These are phyloP conservation scores for Kalanchoe fedtschenkoi DNA, from an alignment of 164 flowering plant species.

Conservation along the genomic window DNA sequence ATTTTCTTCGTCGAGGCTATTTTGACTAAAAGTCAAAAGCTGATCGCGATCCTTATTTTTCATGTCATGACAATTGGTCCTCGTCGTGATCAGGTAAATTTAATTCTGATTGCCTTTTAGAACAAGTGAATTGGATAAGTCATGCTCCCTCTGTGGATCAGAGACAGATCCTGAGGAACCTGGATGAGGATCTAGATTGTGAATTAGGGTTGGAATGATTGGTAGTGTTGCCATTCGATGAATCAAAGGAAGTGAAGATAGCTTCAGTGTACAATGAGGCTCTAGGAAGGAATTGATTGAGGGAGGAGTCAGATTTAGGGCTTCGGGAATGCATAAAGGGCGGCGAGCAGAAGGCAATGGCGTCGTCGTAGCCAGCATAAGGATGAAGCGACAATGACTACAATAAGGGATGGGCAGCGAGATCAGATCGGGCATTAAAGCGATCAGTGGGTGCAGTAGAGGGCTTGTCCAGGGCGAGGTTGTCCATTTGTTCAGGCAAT, in stretches of 20 bases:
- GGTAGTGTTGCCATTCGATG: slow-evolving; percentile 10
- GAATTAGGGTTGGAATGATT: background rate
- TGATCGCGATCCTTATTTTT: no score
- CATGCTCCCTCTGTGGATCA: slow-evolving; percentile 8
- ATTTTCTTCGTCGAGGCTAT: no score
- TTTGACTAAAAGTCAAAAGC: no score
- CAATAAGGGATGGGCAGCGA: background rate
- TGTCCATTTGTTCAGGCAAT: background rate
- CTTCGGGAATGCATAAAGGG: slow-evolving; percentile 8
- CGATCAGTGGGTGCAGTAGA: background rate
- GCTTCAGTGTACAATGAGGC: slow-evolving; percentile 38
- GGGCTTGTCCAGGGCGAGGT: background rate
- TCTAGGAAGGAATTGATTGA: slow-evolving; percentile 30
- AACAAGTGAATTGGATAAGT: slow-evolving; percentile 39
- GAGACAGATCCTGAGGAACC: slow-evolving; percentile 4
- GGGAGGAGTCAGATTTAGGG: slow-evolving; percentile 15
- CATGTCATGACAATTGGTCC: no score
- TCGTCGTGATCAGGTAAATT: slow-evolving; percentile 70
- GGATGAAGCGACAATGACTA: background rate
- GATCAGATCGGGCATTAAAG: background rate
- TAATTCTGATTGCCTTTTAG: slow-evolving; percentile 59
- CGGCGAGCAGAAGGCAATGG: background rate
- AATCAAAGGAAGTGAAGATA: slow-evolving; percentile 29
- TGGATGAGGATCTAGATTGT: background rate
- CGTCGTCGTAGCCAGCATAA: background rate